Evolutionary conservation across 2,329 filamentous ascomycete genomes (phyloP).

Genomic region (Xylariomycetidae sp.): DNA sequence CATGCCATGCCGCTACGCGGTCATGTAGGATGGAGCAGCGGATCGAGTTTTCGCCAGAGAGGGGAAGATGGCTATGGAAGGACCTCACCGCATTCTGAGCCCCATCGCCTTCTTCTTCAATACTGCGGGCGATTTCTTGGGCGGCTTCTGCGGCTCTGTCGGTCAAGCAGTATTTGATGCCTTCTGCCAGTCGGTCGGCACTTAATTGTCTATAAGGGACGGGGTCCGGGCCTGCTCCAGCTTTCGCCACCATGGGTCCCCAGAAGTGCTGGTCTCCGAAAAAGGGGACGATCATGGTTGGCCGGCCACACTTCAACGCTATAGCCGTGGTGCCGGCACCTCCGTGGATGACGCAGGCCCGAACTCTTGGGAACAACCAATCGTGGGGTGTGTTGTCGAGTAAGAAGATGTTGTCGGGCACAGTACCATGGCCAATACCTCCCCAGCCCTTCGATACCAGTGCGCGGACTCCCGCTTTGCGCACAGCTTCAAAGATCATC

Average conservation of each 20-base stretch:
- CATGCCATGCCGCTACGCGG: conserved; percentile 58
- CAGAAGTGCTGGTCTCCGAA: conserved; percentile 78
- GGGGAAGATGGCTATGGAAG: conserved; percentile 47
- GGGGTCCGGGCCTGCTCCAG: conserved; percentile 58
- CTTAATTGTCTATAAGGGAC: conserved; percentile 64
- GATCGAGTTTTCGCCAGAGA: conserved; percentile 45
- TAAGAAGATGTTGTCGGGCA: conserved; percentile 62
- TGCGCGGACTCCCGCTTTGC: conserved; percentile 60
- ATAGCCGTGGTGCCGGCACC: conserved; percentile 73
- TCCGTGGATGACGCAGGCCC: conserved; percentile 67
- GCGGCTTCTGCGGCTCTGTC: conserved; percentile 54
- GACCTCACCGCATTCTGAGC: conserved; percentile 64
- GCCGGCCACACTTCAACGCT: conserved; percentile 63
- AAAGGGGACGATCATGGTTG: conserved; percentile 73
- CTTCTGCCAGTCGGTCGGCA: conserved; percentile 59
- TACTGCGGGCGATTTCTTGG: conserved; percentile 40
- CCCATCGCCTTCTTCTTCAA: conserved; percentile 55
- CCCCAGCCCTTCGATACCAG: conserved; percentile 74
- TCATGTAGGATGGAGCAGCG: conserved; percentile 61
- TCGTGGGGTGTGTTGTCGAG: conserved; percentile 71
- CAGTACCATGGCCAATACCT: conserved; percentile 54
- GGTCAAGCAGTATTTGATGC: conserved; percentile 61
- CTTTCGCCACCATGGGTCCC: conserved; percentile 61
- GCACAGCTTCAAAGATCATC: conserved; percentile 65
- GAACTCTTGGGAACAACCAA: conserved; percentile 66